Conservation (phyloP, 208 protist species). For the Phytomonas serpens region DNA sequence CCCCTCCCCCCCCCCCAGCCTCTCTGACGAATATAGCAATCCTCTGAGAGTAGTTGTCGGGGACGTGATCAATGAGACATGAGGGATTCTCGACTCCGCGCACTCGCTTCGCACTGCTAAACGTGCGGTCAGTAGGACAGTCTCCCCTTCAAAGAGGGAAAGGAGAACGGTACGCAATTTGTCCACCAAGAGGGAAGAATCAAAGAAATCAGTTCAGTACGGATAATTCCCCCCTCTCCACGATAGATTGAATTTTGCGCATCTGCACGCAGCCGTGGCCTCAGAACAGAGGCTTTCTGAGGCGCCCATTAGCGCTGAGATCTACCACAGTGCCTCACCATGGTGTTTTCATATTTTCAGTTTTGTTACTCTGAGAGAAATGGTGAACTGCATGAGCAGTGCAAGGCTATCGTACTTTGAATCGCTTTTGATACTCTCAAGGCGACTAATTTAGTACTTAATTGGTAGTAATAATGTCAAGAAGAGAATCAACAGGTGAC, state of each 20-base stretch:
- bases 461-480: background rate
- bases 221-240: background rate
- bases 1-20: background rate
- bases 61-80: background rate
- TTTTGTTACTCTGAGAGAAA: background rate
- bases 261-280: background rate
- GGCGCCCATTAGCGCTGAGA: background rate
- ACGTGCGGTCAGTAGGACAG: conserved; percentile 48
- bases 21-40: background rate
- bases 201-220: background rate
- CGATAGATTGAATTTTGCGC: background rate
- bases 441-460: background rate
- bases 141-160: conserved; percentile 62
- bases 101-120: conserved; percentile 45
- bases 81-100: background rate
- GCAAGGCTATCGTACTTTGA: background rate
- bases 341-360: background rate
- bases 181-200: conserved; percentile 28
- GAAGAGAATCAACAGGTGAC: conserved; percentile 2
- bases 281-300: background rate
- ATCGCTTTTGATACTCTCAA: background rate
- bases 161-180: conserved; percentile 86
- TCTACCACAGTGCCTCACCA: background rate
- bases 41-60: conserved; percentile 9
- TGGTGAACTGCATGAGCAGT: background rate